phyloP scores from a whole-genome alignment of 495 filamentous ascomycete genomes.

The Hypoxylon fuscum region DNA sequence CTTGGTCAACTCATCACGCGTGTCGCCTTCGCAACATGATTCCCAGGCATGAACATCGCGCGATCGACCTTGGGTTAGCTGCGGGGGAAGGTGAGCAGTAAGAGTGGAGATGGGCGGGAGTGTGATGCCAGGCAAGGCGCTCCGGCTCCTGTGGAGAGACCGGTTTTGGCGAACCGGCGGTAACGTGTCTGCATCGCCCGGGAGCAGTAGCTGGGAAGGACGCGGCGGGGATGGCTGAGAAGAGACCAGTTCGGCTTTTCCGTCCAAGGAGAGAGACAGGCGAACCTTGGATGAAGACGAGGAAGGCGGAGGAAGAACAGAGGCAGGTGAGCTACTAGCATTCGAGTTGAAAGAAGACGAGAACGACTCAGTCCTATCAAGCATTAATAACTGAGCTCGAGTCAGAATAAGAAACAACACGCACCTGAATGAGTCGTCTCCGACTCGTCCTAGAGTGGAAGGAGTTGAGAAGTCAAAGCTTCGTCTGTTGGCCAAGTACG shows the following conservation, averaged over 20 bases:
- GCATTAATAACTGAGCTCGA: constrained; percentile 6
- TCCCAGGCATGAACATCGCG: constrained; percentile 87
- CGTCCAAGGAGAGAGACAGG: constrained; percentile 80
- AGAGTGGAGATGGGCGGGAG: constrained; percentile 64
- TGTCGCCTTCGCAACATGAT: constrained; percentile 77
- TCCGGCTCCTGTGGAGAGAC: constrained; percentile 61
- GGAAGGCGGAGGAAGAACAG: constrained; percentile 42
- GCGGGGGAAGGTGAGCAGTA: constrained; percentile 66
- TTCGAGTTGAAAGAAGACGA: constrained; percentile 48
- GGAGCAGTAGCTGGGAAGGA: constrained; percentile 37
- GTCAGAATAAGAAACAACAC: constrained; percentile 5
- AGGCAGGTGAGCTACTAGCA: constrained; percentile 33
- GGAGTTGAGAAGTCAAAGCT: constrained; percentile 49
- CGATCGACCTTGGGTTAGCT: constrained; percentile 70
- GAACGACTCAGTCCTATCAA: constrained; percentile 47
- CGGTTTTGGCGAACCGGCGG: constrained; percentile 63
- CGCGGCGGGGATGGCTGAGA: constrained; percentile 77
- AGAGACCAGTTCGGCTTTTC: constrained; percentile 80
- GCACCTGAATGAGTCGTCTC: constrained; percentile 51
- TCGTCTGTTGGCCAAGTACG: constrained; percentile 53
- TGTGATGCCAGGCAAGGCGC: constrained; percentile 58
- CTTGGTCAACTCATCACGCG: constrained; percentile 72
- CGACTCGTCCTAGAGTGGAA: constrained; percentile 38
- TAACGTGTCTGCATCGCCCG: constrained; percentile 44
- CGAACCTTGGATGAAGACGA: constrained; percentile 61